Evolutionary conservation across 2,329 filamentous ascomycete genomes (phyloP).

Genomic region (Blastomyces silverae): DNA sequence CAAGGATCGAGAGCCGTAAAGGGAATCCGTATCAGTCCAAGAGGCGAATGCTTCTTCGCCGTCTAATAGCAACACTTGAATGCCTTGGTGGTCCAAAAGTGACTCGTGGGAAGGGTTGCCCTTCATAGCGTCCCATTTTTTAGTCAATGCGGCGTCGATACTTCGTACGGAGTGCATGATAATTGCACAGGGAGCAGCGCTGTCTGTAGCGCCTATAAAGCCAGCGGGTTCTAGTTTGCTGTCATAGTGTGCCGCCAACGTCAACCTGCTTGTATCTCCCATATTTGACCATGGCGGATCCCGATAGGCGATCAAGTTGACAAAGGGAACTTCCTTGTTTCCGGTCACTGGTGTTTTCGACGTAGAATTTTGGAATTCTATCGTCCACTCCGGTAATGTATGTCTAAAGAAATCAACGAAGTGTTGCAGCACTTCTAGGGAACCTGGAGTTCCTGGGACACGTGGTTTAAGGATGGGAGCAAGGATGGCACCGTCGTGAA

Average conservation of each 20-base stretch:
- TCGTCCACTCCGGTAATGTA: conserved; percentile 68
- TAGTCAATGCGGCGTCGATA: conserved; percentile 70
- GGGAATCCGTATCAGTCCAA: conserved; percentile 75
- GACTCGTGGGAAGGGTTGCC: conserved; percentile 39
- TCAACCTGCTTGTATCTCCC: conserved; percentile 73
- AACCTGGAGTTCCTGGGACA: conserved; percentile 79
- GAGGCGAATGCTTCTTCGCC: conserved; percentile 84
- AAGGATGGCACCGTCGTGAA: conserved; percentile 65
- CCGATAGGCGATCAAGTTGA: conserved; percentile 76
- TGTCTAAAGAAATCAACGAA: conserved; percentile 74
- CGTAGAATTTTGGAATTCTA: conserved; percentile 86
- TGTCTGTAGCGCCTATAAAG: conserved; percentile 91
- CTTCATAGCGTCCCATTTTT: conserved; percentile 72
- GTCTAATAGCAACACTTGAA: conserved; percentile 86
- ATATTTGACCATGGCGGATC: conserved; percentile 74
- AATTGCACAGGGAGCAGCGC: conserved; percentile 89
- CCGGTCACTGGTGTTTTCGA: conserved; percentile 70
- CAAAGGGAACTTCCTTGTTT: conserved; percentile 66
- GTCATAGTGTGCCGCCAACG: conserved; percentile 91
- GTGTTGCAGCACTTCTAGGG: conserved; percentile 65
- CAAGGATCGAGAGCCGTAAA: conserved; percentile 80
- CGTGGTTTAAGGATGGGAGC: conserved; percentile 81
- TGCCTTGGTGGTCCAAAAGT: conserved; percentile 63
- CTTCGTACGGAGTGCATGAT: conserved; percentile 77
- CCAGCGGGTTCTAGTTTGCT: conserved; percentile 71